Evolutionary conservation across 1,284 basidiomycete genomes (phyloP).

Genomic region (Cystobasidium sp.): DNA sequence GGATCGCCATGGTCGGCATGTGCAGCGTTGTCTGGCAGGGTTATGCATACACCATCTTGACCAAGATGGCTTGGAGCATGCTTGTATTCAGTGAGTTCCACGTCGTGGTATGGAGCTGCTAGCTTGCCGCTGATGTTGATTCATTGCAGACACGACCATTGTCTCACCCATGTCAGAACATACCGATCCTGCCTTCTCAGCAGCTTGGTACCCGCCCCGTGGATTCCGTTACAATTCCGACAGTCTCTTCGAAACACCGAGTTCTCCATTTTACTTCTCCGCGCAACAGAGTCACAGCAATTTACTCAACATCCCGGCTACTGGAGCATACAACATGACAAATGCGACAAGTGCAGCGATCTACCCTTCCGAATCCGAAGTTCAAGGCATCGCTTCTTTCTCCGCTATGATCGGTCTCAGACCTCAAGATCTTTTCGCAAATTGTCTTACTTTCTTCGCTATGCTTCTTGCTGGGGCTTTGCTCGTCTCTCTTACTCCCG

Average conservation of each 20-base stretch:
- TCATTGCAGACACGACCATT: constrained; percentile 66
- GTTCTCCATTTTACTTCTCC: constrained; percentile 59
- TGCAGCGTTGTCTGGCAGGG: constrained; percentile 91
- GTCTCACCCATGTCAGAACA: constrained; percentile 60
- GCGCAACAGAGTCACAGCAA: constrained; percentile 72
- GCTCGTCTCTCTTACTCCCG: constrained; percentile 44
- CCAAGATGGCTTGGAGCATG: constrained; percentile 83
- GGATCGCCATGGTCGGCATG: constrained; percentile 74
- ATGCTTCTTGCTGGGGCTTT: constrained; percentile 66
- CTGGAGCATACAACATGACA: constrained; percentile 67
- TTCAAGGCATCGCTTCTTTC: constrained; percentile 73
- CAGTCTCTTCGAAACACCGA: constrained; percentile 19
- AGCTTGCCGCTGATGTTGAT: constrained; percentile 68
- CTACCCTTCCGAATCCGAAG: constrained; percentile 22
- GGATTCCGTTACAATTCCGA: constrained; percentile 39
- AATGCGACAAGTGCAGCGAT: constrained; percentile 43
- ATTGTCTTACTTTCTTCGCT: constrained; percentile 80
- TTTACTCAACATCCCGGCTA: constrained; percentile 70
- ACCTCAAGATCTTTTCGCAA: constrained; percentile 78
- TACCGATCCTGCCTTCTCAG: constrained; percentile 33
- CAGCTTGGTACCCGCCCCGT: constrained; percentile 32
- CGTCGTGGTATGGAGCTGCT: not conserved
- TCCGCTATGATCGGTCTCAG: constrained; percentile 78
- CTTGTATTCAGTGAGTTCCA: constrained; percentile 76
- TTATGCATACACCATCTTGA: constrained; percentile 85